Conservation (phyloP, 345 rosid genomes). For the Pistacia integerrima region DNA sequence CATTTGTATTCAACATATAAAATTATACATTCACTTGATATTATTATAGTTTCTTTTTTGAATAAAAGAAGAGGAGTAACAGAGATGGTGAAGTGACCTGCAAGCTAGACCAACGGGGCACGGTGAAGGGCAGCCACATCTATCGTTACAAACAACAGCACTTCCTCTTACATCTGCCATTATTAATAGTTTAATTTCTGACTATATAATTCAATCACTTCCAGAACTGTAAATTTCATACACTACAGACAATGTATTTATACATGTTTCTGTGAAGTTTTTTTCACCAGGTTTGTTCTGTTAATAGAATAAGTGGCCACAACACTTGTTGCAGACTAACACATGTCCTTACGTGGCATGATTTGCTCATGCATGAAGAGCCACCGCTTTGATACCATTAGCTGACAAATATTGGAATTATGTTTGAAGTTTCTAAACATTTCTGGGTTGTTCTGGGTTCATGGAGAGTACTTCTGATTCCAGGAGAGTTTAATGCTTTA, state of each 20-base stretch:
- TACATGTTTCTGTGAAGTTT: too few species aligned
- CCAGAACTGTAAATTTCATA: too few species aligned
- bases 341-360: conserved; percentile 12
- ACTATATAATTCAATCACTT: too few species aligned
- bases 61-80: too few species aligned
- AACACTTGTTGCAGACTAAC: neutral
- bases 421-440: neutral
- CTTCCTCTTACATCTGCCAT: conserved; percentile 36
- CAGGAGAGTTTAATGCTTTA: too few species aligned
- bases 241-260: neutral
- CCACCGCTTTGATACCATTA: neutral
- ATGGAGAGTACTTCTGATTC: too few species aligned
- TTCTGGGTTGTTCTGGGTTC: neutral
- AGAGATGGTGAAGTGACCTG: neutral
- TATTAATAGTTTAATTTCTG: too few species aligned
- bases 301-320: neutral
- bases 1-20: too few species aligned
- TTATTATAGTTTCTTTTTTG: too few species aligned
- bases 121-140: conserved; percentile 46
- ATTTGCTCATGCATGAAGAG: neutral
- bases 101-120: conserved; percentile 31
- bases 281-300: too few species aligned
- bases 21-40: too few species aligned
- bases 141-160: conserved; percentile 27
- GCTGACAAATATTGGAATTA: neutral